phyloP scores from a whole-genome alignment of 2,329 filamentous ascomycete genomes.

The Diaporthe citri region DNA sequence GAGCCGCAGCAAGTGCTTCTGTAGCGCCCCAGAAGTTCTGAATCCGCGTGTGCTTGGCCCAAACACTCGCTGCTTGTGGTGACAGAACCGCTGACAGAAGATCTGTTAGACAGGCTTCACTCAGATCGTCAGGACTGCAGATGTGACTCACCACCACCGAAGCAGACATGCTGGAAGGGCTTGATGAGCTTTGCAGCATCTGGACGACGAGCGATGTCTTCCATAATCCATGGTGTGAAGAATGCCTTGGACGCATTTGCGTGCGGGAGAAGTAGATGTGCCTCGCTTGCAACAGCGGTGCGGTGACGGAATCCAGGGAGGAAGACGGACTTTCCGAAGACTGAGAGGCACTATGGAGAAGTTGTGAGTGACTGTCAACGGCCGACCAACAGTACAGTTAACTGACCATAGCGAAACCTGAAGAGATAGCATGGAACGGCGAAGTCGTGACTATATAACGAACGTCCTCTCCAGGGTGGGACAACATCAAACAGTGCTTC shows the following conservation, averaged over 20 bases:
- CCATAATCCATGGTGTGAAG: conserved; percentile 44
- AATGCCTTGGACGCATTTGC: conserved; percentile 38
- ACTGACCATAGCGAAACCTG: conserved; percentile 36
- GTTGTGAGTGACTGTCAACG: neutral
- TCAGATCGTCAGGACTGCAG: neutral
- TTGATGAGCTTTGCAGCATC: conserved; percentile 42
- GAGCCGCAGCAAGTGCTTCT: conserved; percentile 37
- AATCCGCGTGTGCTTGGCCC: conserved; percentile 42
- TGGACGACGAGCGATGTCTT: conserved; percentile 40
- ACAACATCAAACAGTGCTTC: conserved; percentile 34
- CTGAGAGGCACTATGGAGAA: conserved; percentile 23
- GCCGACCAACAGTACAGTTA: neutral
- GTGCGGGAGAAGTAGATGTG: conserved; percentile 37
- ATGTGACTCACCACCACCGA: conserved; percentile 43
- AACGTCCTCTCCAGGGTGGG: conserved; percentile 35
- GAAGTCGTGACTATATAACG: conserved; percentile 40
- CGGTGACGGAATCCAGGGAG: conserved; percentile 43
- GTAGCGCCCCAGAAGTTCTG: conserved; percentile 42
- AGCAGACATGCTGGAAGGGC: conserved; percentile 38
- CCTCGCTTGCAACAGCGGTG: conserved; percentile 35
- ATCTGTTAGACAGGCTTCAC: neutral
- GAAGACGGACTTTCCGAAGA: conserved; percentile 41
- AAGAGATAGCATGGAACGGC: conserved; percentile 42
- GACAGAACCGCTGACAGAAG: conserved; percentile 40
- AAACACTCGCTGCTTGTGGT: conserved; percentile 33